phyloP scores from a whole-genome alignment of 2,329 filamentous ascomycete species.

The Botrytis deweyae region DNA sequence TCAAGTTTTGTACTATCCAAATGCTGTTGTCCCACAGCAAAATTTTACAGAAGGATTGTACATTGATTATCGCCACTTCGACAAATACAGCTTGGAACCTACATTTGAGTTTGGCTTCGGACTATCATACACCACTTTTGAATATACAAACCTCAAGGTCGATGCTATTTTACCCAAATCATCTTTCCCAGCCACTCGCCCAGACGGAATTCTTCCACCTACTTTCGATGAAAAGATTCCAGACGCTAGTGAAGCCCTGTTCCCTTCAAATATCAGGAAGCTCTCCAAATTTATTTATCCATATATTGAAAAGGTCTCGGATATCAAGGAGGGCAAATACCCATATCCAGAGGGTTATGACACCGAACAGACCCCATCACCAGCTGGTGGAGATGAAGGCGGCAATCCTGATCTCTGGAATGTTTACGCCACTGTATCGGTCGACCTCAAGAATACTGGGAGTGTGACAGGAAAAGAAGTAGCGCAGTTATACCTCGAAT shows the following conservation, averaged over 20 bases:
- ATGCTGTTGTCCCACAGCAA: slow-evolving; percentile 72
- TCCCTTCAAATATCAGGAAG: slow-evolving; percentile 55
- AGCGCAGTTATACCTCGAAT: slow-evolving; percentile 56
- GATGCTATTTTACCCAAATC: slow-evolving; percentile 43
- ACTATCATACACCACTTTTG: slow-evolving; percentile 66
- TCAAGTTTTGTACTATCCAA: slow-evolving; percentile 67
- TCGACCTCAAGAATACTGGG: slow-evolving; percentile 61
- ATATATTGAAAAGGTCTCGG: slow-evolving; percentile 45
- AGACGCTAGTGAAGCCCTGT: slow-evolving; percentile 51
- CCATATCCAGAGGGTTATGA: slow-evolving; percentile 49
- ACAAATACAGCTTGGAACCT: slow-evolving; percentile 70
- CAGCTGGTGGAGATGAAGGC: slow-evolving; percentile 62
- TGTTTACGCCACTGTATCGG: slow-evolving; percentile 52
- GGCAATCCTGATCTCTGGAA: slow-evolving; percentile 58
- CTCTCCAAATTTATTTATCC: slow-evolving; percentile 67
- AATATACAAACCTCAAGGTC: slow-evolving; percentile 49
- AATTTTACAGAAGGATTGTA: slow-evolving; percentile 81
- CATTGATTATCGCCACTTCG: slow-evolving; percentile 88
- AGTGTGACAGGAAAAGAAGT: slow-evolving; percentile 50
- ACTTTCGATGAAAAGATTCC: slow-evolving; percentile 51
- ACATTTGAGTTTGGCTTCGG: slow-evolving; percentile 87
- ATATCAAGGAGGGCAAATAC: slow-evolving; percentile 44
- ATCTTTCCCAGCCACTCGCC: slow-evolving; percentile 37
- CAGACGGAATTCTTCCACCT: slow-evolving; percentile 47
- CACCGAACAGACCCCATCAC: slow-evolving; percentile 47